Base-by-base conservation (phyloP, 768 basidiomycete genomes). In the Ramaria sp. region DNA sequence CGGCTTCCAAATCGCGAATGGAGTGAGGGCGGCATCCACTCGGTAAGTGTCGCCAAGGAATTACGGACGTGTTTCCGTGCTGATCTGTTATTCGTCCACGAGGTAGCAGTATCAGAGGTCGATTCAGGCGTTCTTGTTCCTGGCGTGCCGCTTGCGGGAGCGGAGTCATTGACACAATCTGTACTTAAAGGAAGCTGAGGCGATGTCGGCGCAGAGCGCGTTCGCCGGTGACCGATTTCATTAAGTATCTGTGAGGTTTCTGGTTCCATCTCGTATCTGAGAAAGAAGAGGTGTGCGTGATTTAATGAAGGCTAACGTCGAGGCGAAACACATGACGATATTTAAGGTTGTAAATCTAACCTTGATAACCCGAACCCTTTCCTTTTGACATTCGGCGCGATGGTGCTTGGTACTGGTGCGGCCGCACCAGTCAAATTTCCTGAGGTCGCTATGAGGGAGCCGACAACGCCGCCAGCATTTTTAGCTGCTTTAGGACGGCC, bases 371-470 rank as follows among this genome's bases (percentile, higher is more conserved):
- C 75, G 61, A 81, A 89, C 13, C 88, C 88, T 2, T 83, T 75
- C 45, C 77, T 70, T 62, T 79, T 76, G 38, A 85, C 63, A 61
- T 83, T 77, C 1, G 87, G 86, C 7, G 73, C 81, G 62, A 75
- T 74, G 27, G 71, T 71, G 51, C 69, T 77, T 45, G 73, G 69
- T 10, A 63, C 61, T 0, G 86, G 85, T 0, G 82, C 77, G 7
- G 81, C 79, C 2, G 77, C 77, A 17, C 84, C 86, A 1, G 77
- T 71, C 7, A 91, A 69, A 49, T 82, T 80, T 2, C 80, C 82
- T 0, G 86, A 82, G 57, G 82, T 81, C 7, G 84, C 79, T 20
- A 92, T 81, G 37, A 91, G 75, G 4, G 86, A 77, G 0, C 84
- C 87, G 58, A 86, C 76, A 1, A 84, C 84, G 5, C 84, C 84